Conservation (phyloP, 257 asterid genomes). For the Nemophila menziesii region DNA sequence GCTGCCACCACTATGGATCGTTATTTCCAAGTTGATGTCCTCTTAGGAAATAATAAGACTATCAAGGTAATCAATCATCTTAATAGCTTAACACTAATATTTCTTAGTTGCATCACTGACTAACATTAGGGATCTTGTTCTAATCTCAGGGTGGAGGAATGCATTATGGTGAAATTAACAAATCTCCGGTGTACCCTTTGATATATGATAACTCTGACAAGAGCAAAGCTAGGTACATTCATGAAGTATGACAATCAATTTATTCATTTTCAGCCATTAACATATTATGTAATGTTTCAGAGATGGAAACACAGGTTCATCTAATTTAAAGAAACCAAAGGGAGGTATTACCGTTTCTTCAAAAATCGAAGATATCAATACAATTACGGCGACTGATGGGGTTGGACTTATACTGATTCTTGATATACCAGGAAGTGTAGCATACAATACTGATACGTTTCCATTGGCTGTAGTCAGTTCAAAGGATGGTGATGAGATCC, state of each 20-base stretch:
- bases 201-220: constrained; percentile 28
- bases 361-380: constrained; percentile 8
- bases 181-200: constrained; percentile 47
- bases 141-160: constrained; percentile 35
- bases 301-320: constrained; percentile 36
- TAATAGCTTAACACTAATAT: too few relatives aligned
- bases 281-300: constrained; percentile 21
- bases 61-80: constrained; percentile 32
- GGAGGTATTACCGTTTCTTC: constrained; percentile 51
- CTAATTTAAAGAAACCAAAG: constrained; percentile 36
- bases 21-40: constrained; percentile 23
- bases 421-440: constrained; percentile 18
- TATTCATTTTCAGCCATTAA: too few relatives aligned
- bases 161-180: constrained; percentile 33
- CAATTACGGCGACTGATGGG: constrained; percentile 31
- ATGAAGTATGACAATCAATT: neutral
- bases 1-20: constrained; percentile 66
- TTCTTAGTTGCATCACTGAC: too few relatives aligned
- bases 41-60: constrained; percentile 31
- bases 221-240: constrained; percentile 1
- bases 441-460: constrained; percentile 21
- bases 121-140: too few relatives aligned
- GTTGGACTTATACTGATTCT: constrained; percentile 41
- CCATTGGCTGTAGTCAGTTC: constrained; percentile 32
- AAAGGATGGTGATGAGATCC: constrained; percentile 35